Evolutionary conservation across 495 filamentous ascomycete species (phyloP).

Genomic region (Trichocladium uniseriatum): DNA sequence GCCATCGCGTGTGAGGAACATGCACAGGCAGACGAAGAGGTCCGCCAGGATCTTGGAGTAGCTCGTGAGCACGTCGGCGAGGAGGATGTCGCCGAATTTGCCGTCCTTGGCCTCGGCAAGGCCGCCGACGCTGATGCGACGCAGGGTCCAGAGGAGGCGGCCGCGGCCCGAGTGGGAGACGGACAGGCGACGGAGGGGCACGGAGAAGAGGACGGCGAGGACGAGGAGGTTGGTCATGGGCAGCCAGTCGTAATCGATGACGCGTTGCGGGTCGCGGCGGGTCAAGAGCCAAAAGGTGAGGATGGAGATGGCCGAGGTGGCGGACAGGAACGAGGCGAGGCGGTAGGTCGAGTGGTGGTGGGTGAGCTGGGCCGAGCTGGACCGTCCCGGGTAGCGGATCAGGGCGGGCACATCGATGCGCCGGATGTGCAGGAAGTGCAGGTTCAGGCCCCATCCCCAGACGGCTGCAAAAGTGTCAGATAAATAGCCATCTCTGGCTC

Average conservation of each 20-base stretch:
- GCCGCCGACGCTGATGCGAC: conserved; percentile 66
- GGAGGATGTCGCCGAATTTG: conserved; percentile 85
- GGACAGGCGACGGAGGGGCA: conserved; percentile 53
- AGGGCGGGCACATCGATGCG: conserved; percentile 75
- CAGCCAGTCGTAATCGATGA: conserved; percentile 67
- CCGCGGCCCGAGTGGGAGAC: conserved; percentile 64
- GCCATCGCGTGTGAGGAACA: conserved; percentile 62
- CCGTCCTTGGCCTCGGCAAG: conserved; percentile 72
- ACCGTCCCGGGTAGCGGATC: conserved; percentile 65
- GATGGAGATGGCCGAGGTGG: conserved; percentile 59
- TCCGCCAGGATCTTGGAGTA: conserved; percentile 89
- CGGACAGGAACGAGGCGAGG: conserved; percentile 63
- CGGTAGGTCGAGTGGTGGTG: conserved; percentile 78
- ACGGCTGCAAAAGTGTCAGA: conserved; percentile 48
- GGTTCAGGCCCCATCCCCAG: conserved; percentile 84
- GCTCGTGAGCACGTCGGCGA: conserved; percentile 91
- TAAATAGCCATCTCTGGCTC: too few species aligned
- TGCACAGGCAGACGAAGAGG: conserved; percentile 78
- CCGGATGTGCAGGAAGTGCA: conserved; percentile 64
- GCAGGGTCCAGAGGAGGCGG: conserved; percentile 61
- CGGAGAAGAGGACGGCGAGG: conserved; percentile 57
- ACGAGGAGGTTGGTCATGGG: conserved; percentile 70
- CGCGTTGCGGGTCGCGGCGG: conserved; percentile 52
- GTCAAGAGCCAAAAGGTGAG: conserved; percentile 76
- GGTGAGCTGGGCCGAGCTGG: conserved; percentile 52